Conservation (phyloP, 148 eudicot genomes). For the Cornus suecica region DNA sequence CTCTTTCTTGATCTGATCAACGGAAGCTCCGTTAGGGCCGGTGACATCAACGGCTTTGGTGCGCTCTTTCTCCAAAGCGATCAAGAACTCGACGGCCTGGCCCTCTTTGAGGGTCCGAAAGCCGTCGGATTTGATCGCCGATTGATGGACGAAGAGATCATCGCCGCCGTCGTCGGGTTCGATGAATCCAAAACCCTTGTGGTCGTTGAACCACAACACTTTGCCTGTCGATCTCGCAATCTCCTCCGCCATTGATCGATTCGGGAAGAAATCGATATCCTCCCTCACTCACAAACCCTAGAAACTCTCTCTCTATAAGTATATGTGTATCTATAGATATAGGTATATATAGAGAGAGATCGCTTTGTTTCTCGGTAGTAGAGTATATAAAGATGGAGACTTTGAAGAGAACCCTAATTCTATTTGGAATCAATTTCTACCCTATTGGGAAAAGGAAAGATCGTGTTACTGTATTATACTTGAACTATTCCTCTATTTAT, state of each 20-base stretch:
- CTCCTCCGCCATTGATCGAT: slow-evolving; percentile 28
- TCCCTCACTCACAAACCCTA: background rate
- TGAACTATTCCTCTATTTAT: too few relatives aligned
- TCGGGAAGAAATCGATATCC: background rate
- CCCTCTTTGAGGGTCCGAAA: slow-evolving; percentile 36
- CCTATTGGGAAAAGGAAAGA: too few relatives aligned
- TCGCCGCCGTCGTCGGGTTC: slow-evolving; percentile 36
- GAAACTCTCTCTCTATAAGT: background rate
- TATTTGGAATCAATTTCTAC: too few relatives aligned
- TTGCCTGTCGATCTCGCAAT: slow-evolving; percentile 17
- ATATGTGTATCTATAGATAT: background rate
- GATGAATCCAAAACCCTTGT: slow-evolving; percentile 66
- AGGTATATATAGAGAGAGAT: too few relatives aligned
- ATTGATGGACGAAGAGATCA: slow-evolving; percentile 66
- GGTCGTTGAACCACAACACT: slow-evolving; percentile 37
- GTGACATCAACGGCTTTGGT: slow-evolving; percentile 56
- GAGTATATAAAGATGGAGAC: background rate
- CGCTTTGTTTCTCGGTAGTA: too few relatives aligned
- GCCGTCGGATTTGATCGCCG: slow-evolving; percentile 51
- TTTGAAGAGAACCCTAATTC: background rate
- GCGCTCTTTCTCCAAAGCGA: slow-evolving; percentile 22
- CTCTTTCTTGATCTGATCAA: slow-evolving; percentile 12
- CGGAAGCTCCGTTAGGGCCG: slow-evolving; percentile 35
- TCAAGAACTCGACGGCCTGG: slow-evolving; percentile 44
- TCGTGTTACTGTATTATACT: too few relatives aligned